Conservation (phyloP, 805 yeast genomes). For the Tetrapisispora phaffii region DNA sequence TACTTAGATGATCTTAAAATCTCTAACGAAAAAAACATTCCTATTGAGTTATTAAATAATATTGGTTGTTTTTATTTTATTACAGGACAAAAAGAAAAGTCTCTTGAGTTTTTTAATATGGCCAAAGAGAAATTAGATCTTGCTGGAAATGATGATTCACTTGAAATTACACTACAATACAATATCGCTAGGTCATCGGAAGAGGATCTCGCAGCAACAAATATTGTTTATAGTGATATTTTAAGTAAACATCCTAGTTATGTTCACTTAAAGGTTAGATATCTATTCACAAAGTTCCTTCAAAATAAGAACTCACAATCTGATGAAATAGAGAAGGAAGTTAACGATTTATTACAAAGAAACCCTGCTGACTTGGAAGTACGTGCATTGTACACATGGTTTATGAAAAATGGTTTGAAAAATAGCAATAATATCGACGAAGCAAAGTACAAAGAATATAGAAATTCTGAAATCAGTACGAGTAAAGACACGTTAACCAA, state of each 20-base stretch:
- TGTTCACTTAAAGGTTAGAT: constrained; percentile 64
- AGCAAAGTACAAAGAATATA: constrained; percentile 35
- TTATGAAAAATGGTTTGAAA: constrained; percentile 35
- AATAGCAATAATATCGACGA: neutral
- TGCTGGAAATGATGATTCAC: constrained; percentile 22
- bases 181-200: constrained; percentile 74
- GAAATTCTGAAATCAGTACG: constrained; percentile 60
- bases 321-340: constrained; percentile 3
- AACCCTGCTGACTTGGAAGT: constrained; percentile 63
- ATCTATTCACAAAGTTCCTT: constrained; percentile 50
- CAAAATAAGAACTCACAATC: constrained; percentile 29
- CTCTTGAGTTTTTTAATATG: constrained; percentile 44
- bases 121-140: constrained; percentile 29
- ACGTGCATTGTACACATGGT: constrained; percentile 91
- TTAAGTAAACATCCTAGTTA: constrained; percentile 56
- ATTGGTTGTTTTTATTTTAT: constrained; percentile 74
- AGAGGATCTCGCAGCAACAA: constrained; percentile 25
- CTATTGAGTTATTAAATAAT: constrained; percentile 63
- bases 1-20: constrained; percentile 43
- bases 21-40: constrained; percentile 30
- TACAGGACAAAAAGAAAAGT: constrained; percentile 48
- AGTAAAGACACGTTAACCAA: constrained; percentile 78
- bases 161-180: constrained; percentile 43
- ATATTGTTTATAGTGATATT: constrained; percentile 42
- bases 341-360: constrained; percentile 37